Evolutionary conservation across 331 rosid species (phyloP).

Genomic region (Arachis monticola): DNA sequence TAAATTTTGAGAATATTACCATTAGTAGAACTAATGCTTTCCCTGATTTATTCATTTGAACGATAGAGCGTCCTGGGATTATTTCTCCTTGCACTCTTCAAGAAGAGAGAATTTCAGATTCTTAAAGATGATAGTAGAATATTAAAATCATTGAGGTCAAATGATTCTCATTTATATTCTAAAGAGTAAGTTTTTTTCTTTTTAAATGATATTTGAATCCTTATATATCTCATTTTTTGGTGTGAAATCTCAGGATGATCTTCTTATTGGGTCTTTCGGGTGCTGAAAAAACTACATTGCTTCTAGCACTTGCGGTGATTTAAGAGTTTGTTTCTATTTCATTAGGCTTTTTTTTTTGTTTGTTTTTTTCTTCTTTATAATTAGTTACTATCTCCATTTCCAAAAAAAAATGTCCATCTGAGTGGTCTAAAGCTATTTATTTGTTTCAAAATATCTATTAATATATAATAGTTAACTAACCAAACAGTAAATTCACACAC

Average conservation of each 20-base stretch:
- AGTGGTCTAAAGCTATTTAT: too few relatives aligned
- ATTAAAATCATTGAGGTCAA: conserved; percentile 73
- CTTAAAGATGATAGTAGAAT: conserved; percentile 71
- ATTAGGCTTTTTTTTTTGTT: not conserved
- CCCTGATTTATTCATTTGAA: conserved; percentile 1
- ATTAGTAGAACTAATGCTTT: not conserved
- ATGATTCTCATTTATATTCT: not conserved
- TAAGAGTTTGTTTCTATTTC: conserved; percentile 44
- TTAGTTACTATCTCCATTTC: too few relatives aligned
- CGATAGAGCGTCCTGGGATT: conserved; percentile 49
- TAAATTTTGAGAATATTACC: not conserved
- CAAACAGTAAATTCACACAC: too few relatives aligned
- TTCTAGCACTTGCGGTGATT: conserved; percentile 57
- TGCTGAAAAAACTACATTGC: not conserved
- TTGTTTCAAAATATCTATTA: too few relatives aligned
- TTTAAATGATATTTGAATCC: too few relatives aligned
- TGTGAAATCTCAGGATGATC: too few relatives aligned
- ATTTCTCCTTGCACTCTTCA: conserved; percentile 66
- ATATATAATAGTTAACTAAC: too few relatives aligned
- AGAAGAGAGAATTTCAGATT: conserved; percentile 70
- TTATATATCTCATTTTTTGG: conserved; percentile 44
- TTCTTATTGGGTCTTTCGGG: too few relatives aligned
- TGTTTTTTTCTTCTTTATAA: not conserved
- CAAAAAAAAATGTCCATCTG: too few relatives aligned
- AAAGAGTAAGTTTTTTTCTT: too few relatives aligned